A percentile compares a stretch with the other conserved stretches of the same genome.
phyloP scores from a whole-genome alignment of 1,284 basidiomycete species.

The Moesziomyces aphidis region DNA sequence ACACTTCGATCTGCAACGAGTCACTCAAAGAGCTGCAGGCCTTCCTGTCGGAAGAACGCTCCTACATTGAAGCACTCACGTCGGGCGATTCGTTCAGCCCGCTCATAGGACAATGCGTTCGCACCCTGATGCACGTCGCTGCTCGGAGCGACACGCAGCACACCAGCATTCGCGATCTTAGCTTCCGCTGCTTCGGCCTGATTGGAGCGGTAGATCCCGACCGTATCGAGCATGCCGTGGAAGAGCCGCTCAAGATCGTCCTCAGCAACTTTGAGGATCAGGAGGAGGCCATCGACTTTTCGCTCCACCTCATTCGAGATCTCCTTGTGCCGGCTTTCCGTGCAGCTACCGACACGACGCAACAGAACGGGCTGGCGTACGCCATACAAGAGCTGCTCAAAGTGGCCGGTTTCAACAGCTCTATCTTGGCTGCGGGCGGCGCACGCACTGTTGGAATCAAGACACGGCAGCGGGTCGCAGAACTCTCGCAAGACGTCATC shows the following conservation, averaged over 20 bases:
- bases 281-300: constrained; percentile 83
- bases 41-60: constrained; percentile 52
- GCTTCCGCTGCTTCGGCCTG: constrained; percentile 91
- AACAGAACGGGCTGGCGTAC: constrained; percentile 89
- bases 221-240: constrained; percentile 79
- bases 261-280: constrained; percentile 85
- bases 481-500: constrained; percentile 82
- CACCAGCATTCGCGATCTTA: constrained; percentile 72
- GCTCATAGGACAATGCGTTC: constrained; percentile 78
- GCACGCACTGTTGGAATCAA: constrained; percentile 72
- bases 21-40: constrained; percentile 81
- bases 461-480: constrained; percentile 76
- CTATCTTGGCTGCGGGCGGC: constrained; percentile 71
- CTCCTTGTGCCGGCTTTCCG: constrained; percentile 92
- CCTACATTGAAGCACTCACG: constrained; percentile 48
- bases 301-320: constrained; percentile 84
- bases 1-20: constrained; percentile 80
- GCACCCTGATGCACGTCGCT: constrained; percentile 78
- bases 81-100: constrained; percentile 80
- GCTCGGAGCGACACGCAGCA: constrained; percentile 76
- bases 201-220: constrained; percentile 96
- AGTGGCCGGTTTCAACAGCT: constrained; percentile 86
- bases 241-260: constrained; percentile 79
- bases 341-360: constrained; percentile 91
- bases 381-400: constrained; percentile 91